Evolutionary conservation across 164 flowering plant genomes (phyloP), one percentile per base, ranked within the genome.

Genomic region (Saururus chinensis): DNA sequence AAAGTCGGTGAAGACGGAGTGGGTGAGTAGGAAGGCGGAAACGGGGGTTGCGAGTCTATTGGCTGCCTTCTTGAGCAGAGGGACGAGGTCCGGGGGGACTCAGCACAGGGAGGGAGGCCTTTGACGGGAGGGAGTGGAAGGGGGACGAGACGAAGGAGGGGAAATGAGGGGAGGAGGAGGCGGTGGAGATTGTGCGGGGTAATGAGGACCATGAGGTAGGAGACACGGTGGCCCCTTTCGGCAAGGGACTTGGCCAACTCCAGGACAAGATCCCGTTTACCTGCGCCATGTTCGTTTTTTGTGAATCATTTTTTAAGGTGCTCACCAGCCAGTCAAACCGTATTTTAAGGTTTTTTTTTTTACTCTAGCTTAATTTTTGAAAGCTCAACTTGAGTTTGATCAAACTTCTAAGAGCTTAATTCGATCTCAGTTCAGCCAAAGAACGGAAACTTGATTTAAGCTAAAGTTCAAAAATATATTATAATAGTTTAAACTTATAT

Each of bases 41-140:
- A 13, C 70, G 65, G 53, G 59, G 7, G 60, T 64, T 20, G 71
- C 58, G 7, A 79, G 70, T 0, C 26, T 52, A 41, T 81, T 80
- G 26, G 25, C 64, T 19, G 80, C 83, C 10, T 40, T 51, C 60
- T 68, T 74, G 7, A 80, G 79, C 63, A 54, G 58, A 17, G 60
- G 71, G 25, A 71, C 26, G 24, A 72, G 61, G 40, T 67, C 37
- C 5, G 21, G 37, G 0, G 81, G 74, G 83, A 66, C 77, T 82
- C 80, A 21, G 82, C 86, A 9, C 62, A 41, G 14, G 56, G 52
- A 0, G 82, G 86, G 2, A 81, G 70, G 35, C 61, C 60, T 0
- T 62, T 54, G 49, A 53, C 64, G 0, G 4, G 68, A n/a, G 79
- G 83, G 16, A 82, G 51, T 0, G 80, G 59, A 20, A 82, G 57